Percentiles rank a stretch among this genome's conserved stretches.
These are phyloP conservation scores for Cytospora leucostoma DNA, from an alignment of 2,329 filamentous ascomycete species.

Conservation along the genomic window DNA sequence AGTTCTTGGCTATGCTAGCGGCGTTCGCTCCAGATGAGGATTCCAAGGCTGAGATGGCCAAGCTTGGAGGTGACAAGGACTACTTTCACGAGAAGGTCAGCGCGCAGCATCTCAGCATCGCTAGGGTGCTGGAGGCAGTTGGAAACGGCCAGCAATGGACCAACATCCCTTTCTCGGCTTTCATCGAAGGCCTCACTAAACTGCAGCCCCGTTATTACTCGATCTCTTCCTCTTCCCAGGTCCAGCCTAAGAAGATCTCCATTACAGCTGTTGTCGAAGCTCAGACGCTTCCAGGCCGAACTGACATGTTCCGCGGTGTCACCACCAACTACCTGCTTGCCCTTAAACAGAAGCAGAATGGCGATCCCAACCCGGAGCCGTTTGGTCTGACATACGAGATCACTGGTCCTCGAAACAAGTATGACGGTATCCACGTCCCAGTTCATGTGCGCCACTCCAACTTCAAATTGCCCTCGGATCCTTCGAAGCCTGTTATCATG, in stretches of 20 bases:
- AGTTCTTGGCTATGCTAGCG: constrained; percentile 85
- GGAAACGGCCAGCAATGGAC: constrained; percentile 76
- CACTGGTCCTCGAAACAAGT: constrained; percentile 90
- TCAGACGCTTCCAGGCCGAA: constrained; percentile 72
- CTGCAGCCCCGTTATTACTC: constrained; percentile 98
- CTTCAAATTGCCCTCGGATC: constrained; percentile 97
- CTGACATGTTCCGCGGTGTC: constrained; percentile 83
- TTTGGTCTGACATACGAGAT: constrained; percentile 87
- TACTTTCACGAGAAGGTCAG: constrained; percentile 88
- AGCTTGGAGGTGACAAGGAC: constrained; percentile 89
- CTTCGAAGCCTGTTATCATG: constrained; percentile 92
- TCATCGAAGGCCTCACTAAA: constrained; percentile 92
- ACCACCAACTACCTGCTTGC: constrained; percentile 96
- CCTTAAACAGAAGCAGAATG: constrained; percentile 95
- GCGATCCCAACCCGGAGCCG: constrained; percentile 76
- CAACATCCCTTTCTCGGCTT: constrained; percentile 86
- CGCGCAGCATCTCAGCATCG: constrained; percentile 83
- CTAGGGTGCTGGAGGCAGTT: constrained; percentile 75
- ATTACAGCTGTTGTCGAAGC: constrained; percentile 95
- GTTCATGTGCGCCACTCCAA: constrained; percentile 97
- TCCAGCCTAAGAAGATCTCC: constrained; percentile 92
- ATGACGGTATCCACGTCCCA: constrained; percentile 91
- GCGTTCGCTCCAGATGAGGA: constrained; percentile 86
- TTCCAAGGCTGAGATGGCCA: constrained; percentile 83
- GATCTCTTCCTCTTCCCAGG: constrained; percentile 93